These are phyloP conservation scores for Lodderomyces metapsilosis DNA, from an alignment of 1,139 yeast genomes.

Conservation along the genomic window DNA sequence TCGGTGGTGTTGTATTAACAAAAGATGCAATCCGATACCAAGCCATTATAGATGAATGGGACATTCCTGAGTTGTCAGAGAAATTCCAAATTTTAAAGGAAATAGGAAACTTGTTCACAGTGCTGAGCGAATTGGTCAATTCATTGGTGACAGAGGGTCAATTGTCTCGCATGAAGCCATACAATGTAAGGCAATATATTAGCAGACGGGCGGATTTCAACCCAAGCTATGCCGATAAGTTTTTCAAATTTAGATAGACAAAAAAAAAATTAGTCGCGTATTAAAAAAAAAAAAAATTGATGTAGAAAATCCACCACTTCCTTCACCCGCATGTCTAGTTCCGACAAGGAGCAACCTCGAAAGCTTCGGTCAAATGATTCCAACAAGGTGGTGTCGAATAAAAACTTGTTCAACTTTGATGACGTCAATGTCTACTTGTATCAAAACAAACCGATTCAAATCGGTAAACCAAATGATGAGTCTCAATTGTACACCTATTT, in stretches of 20 bases:
- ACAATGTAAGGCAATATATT: conserved; percentile 65
- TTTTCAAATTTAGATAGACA: conserved; percentile 25
- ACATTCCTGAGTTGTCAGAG: conserved; percentile 60
- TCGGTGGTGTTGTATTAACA: conserved; percentile 84
- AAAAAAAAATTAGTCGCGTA: too few species aligned
- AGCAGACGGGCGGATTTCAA: conserved; percentile 70
- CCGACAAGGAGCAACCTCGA: conserved; percentile 50
- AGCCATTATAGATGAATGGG: conserved; percentile 70
- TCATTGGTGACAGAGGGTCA: conserved; percentile 84
- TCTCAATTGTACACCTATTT: not conserved
- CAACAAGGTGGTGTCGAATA: not conserved
- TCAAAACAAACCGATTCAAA: conserved; percentile 20
- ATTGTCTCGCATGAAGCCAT: conserved; percentile 65
- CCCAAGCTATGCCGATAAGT: conserved; percentile 52
- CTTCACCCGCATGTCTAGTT: not conserved
- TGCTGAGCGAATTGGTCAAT: conserved; percentile 63
- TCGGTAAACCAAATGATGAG: not conserved
- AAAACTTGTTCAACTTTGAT: conserved; percentile 32
- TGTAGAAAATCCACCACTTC: not conserved
- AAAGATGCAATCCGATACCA: conserved; percentile 83
- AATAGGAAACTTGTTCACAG: conserved; percentile 81
- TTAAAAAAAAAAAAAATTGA: not conserved
- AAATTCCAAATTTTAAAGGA: conserved; percentile 74
- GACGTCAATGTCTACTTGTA: conserved; percentile 26
- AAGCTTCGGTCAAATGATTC: conserved; percentile 44